A percentile compares a stretch with the other conserved stretches of the same genome.
These are phyloP conservation scores for Rhynchosporium agropyri DNA, from an alignment of 2,329 filamentous ascomycete species.

Conservation along the genomic window DNA sequence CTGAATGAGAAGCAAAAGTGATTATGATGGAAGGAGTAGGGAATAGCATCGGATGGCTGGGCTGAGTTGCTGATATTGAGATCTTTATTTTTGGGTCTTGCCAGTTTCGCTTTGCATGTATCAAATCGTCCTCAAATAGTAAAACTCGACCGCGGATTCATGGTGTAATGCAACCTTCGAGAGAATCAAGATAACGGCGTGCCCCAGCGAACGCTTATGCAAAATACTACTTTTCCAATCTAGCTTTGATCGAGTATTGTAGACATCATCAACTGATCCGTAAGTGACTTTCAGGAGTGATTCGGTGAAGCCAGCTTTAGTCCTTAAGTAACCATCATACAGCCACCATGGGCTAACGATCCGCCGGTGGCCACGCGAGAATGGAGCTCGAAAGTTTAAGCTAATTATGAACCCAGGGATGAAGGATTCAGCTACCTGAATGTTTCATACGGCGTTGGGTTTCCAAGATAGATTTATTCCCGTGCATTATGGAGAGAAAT, in stretches of 20 bases:
- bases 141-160: slow-evolving; percentile 8
- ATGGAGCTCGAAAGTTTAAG: neutral
- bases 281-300: neutral
- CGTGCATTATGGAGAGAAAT: slow-evolving; percentile 10
- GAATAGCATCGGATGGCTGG: neutral
- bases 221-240: slow-evolving; percentile 14
- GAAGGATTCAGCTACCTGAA: slow-evolving; percentile 2
- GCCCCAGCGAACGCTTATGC: neutral
- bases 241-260: neutral
- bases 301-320: slow-evolving; percentile 9
- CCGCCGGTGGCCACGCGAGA: neutral
- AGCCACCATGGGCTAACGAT: neutral
- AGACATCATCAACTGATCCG: neutral
- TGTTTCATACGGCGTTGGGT: slow-evolving; percentile 3
- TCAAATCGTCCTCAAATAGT: neutral
- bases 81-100: slow-evolving; percentile 2
- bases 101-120: slow-evolving; percentile 10
- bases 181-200: slow-evolving; percentile 1
- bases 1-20: neutral
- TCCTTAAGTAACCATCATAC: slow-evolving; percentile 15
- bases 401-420: neutral
- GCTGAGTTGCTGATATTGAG: neutral
- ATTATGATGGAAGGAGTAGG: neutral
- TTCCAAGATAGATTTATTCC: slow-evolving; percentile 5
- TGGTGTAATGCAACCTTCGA: slow-evolving; percentile 7